Evolutionary conservation across 2,329 filamentous ascomycete species (phyloP), one percentile per base, ranked within the genome.

Genomic region (Penicillium sp.): DNA sequence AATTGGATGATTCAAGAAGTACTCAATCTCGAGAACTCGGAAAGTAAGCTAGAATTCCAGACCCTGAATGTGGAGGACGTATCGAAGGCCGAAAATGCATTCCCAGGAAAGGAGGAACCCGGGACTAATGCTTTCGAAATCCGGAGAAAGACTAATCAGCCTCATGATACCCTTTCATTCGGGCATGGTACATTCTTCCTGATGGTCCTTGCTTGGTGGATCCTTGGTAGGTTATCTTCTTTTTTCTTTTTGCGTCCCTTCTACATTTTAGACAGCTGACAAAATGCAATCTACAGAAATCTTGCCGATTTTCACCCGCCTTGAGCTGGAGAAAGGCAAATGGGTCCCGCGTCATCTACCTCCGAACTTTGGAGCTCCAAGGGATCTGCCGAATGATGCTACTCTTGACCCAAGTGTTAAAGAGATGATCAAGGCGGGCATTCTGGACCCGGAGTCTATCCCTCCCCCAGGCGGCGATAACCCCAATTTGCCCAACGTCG

Each of bases 1-100:
- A 74, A 73, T 7, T 82, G 80, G 80, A 82, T 82, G 79, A 75
- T 81, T 30, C 71, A 73, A 1, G 79, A 81, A 56, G 65, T 80
- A 4, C 49, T 60, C 8, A 56, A 60, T 26, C 45, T 70, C 10
- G 48, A 52, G 7, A 39, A 43, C 34, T 49, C 63, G 1, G 59
- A 63, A 0, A 64, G 62, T 40, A 61, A 58, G 29, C 48, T 66
- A 5, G 48, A 51, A 5, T 67, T 67, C 26, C 46, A 57, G 26
- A 42, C 56, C 20, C 37, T 50, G 7, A 54, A 56, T 18, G 49
- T 65, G 8, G 54, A 57, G 9, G 24, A 51, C 15, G 47, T 51
- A 37, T 39, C 49, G 20, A 41, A 46, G 30, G 27, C 17, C 15
- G 55, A 56, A 24, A 46, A 44, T 10, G 45, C 42, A n/a, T 52